phyloP scores from a whole-genome alignment of 352 stramenopile genomes.

The Phytophthora sansomeana region DNA sequence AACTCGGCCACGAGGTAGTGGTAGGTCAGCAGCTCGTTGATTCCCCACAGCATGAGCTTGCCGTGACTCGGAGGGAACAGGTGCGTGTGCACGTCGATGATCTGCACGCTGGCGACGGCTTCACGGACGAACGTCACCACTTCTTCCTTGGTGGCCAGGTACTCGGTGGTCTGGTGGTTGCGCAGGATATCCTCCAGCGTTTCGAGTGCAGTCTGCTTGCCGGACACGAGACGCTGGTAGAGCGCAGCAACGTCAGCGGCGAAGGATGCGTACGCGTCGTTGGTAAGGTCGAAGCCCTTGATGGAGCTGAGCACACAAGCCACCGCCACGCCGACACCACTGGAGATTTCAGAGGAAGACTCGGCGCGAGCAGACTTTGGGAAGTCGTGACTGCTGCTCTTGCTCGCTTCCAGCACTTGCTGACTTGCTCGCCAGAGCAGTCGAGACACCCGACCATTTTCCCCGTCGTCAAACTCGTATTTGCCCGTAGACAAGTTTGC shows the following conservation, averaged over 20 bases:
- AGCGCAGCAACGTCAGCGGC: slow-evolving; percentile 55
- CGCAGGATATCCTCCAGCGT: too few relatives aligned
- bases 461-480: slow-evolving; percentile 70
- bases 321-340: slow-evolving; percentile 47
- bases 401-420: slow-evolving; percentile 38
- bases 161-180: slow-evolving; percentile 52
- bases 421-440: slow-evolving; percentile 39
- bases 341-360: slow-evolving; percentile 42
- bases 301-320: slow-evolving; percentile 50
- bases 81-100: slow-evolving; percentile 91
- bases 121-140: slow-evolving; percentile 45
- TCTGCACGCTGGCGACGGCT: slow-evolving; percentile 43
- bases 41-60: slow-evolving; percentile 92
- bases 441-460: slow-evolving; percentile 32
- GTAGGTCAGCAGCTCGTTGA: slow-evolving; percentile 96
- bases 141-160: slow-evolving; percentile 43
- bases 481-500: slow-evolving; percentile 59
- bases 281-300: slow-evolving; percentile 51
- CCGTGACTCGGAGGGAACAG: slow-evolving; percentile 92
- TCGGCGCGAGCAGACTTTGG: slow-evolving; percentile 39
- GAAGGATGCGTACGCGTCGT: slow-evolving; percentile 47
- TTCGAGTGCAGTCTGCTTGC: slow-evolving; percentile 44
- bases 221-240: slow-evolving; percentile 53
- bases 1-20: slow-evolving; percentile 96
- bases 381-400: slow-evolving; percentile 49